Percentiles rank a stretch among this genome's conserved stretches.
These are phyloP conservation scores for Alloteropsis semialata DNA, from an alignment of 176 grass and related monocot genomes.

Conservation along the genomic window DNA sequence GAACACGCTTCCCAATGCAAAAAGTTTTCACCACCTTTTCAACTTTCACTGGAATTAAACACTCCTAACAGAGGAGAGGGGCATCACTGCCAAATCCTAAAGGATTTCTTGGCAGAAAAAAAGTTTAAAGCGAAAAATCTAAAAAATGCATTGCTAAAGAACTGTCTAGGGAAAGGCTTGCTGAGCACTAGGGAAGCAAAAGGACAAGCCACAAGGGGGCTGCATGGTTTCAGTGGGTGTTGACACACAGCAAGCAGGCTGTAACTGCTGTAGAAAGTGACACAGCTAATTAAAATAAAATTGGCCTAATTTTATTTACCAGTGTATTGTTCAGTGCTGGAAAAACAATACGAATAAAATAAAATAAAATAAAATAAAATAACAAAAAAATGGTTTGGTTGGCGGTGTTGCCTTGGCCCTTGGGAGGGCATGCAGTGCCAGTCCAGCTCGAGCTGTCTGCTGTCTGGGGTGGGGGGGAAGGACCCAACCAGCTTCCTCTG, in stretches of 20 bases:
- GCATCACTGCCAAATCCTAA: constrained; percentile 25
- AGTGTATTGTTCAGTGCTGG: not conserved
- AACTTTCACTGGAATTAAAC: too few species aligned
- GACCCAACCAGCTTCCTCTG: constrained; percentile 38
- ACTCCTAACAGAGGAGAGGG: constrained; percentile 4
- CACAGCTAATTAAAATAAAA: too few species aligned
- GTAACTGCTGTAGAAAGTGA: not conserved
- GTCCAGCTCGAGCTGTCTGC: constrained; percentile 53
- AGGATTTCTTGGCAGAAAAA: constrained; percentile 7
- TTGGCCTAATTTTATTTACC: not conserved
- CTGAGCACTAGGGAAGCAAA: not conserved
- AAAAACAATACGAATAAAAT: not conserved
- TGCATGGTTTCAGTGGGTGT: not conserved
- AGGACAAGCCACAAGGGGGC: constrained; percentile 12
- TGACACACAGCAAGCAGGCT: not conserved
- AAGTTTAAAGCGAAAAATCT: not conserved
- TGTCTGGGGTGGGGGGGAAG: constrained; percentile 40
- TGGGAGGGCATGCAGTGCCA: constrained; percentile 36
- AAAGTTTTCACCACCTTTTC: too few species aligned
- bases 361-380: not conserved
- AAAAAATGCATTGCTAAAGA: not conserved
- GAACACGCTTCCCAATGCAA: too few species aligned
- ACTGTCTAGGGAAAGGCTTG: constrained; percentile 7
- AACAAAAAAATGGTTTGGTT: not conserved
- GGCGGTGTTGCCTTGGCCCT: not conserved